Conservation (phyloP, 768 basidiomycete species). For the Mycena rebaudengoi region DNA sequence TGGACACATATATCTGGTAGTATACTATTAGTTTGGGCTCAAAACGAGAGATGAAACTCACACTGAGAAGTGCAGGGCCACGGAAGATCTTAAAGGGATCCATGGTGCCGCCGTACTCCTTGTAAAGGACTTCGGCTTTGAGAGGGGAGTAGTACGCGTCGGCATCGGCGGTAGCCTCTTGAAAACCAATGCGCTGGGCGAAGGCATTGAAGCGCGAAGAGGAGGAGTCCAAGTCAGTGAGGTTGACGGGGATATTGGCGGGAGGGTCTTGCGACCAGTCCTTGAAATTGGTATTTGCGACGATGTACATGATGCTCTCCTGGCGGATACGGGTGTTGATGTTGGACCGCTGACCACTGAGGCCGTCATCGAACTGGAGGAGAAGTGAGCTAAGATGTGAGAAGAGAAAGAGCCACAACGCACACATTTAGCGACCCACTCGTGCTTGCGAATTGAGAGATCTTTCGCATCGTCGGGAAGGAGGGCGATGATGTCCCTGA, state of each 20-base stretch:
- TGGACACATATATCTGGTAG: neutral
- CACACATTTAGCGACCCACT: neutral
- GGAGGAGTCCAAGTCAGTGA: neutral
- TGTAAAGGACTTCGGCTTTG: slow-evolving; percentile 22
- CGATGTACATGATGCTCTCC: too few relatives aligned
- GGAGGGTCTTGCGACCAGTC: too few relatives aligned
- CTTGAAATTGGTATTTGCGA: too few relatives aligned
- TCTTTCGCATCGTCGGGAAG: neutral
- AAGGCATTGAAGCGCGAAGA: neutral
- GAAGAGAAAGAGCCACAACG: neutral
- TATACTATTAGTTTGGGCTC: too few relatives aligned
- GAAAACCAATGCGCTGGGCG: neutral
- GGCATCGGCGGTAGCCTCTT: neutral
- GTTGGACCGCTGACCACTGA: neutral
- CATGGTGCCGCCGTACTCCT: slow-evolving; percentile 12
- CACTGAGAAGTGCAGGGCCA: neutral
- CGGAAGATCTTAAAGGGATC: slow-evolving; percentile 7
- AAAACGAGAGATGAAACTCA: neutral
- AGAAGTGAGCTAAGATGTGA: neutral
- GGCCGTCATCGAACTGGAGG: neutral
- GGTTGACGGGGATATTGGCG: neutral
- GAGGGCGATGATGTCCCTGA: neutral
- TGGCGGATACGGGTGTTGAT: neutral
- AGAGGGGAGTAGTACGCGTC: slow-evolving; percentile 15
- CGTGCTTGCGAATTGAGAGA: neutral